Percentiles rank a stretch among this genome's conserved stretches.
These are phyloP conservation scores for Vitis hybrid DNA, from an alignment of 177 flowering plant species.

Conservation along the genomic window DNA sequence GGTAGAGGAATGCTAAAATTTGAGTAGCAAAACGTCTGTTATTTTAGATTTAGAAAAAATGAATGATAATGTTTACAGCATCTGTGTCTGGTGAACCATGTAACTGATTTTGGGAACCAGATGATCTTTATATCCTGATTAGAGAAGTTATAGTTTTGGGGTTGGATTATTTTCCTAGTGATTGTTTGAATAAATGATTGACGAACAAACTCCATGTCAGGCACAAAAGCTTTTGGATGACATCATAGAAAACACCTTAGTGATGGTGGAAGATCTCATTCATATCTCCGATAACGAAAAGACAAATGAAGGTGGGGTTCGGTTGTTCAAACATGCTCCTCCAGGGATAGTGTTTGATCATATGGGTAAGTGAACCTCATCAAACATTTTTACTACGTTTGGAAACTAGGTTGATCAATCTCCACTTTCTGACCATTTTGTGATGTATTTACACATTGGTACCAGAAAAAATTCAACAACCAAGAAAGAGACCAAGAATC, in stretches of 20 bases:
- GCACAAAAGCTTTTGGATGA: slow-evolving; percentile 74
- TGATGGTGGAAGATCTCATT: slow-evolving; percentile 33
- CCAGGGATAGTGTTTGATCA: slow-evolving; percentile 71
- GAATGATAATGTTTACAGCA: too few relatives aligned
- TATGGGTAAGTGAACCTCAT: slow-evolving; percentile 41
- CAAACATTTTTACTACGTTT: background rate
- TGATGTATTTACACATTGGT: slow-evolving; percentile 2
- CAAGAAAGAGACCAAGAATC: slow-evolving; percentile 78
- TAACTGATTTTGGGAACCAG: too few relatives aligned
- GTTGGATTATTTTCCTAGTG: background rate
- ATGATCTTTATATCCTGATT: too few relatives aligned
- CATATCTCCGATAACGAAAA: slow-evolving; percentile 22
- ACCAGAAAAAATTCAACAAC: slow-evolving; percentile 62
- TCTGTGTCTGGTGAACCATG: too few relatives aligned
- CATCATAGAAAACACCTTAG: slow-evolving; percentile 59
- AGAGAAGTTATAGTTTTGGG: background rate
- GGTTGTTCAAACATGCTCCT: slow-evolving; percentile 68
- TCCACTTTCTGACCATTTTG: background rate
- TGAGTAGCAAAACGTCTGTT: too few relatives aligned
- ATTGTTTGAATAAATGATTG: background rate
- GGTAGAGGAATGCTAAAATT: too few relatives aligned
- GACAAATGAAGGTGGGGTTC: slow-evolving; percentile 50
- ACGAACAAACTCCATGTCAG: slow-evolving; percentile 35
- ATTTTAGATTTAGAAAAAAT: too few relatives aligned
- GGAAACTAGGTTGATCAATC: background rate